These are phyloP conservation scores for Panaeolus cyanescens DNA, from an alignment of 768 basidiomycete species.

Conservation along the genomic window DNA sequence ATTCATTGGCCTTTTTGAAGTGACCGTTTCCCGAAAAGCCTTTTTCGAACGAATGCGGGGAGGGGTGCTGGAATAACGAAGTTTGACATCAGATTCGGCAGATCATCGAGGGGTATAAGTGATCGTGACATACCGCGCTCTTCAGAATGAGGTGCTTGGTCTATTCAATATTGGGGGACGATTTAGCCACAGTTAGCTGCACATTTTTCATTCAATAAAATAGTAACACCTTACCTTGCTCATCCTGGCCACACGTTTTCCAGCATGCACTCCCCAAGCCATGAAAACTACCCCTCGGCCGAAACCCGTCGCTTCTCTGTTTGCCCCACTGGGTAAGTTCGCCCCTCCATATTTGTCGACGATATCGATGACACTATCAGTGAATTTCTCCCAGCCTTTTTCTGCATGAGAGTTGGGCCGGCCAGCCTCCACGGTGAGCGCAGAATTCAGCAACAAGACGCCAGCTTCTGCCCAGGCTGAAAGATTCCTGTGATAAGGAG, in stretches of 20 bases:
- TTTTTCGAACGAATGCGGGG: slow-evolving; percentile 69
- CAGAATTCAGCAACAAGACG: slow-evolving; percentile 78
- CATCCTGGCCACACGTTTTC: slow-evolving; percentile 74
- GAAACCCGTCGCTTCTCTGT: slow-evolving; percentile 39
- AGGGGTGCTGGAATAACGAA: slow-evolving; percentile 52
- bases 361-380: slow-evolving; percentile 60
- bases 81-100: slow-evolving; percentile 34
- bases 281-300: slow-evolving; percentile 80
- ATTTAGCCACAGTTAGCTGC: neutral
- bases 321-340: slow-evolving; percentile 45
- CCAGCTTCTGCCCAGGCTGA: slow-evolving; percentile 69
- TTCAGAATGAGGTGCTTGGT: slow-evolving; percentile 17
- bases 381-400: slow-evolving; percentile 83
- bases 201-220: neutral
- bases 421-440: slow-evolving; percentile 77
- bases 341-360: slow-evolving; percentile 77
- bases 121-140: slow-evolving; percentile 3
- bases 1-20: slow-evolving; percentile 74
- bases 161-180: neutral
- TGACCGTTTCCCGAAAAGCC: slow-evolving; percentile 83
- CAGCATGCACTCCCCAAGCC: slow-evolving; percentile 81
- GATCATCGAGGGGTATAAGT: slow-evolving; percentile 1
- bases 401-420: slow-evolving; percentile 73
- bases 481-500: slow-evolving; percentile 54
- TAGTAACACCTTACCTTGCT: slow-evolving; percentile 53